Base-by-base conservation (phyloP, 1,139 yeast species). In the Geotrichum bryndzae region DNA sequence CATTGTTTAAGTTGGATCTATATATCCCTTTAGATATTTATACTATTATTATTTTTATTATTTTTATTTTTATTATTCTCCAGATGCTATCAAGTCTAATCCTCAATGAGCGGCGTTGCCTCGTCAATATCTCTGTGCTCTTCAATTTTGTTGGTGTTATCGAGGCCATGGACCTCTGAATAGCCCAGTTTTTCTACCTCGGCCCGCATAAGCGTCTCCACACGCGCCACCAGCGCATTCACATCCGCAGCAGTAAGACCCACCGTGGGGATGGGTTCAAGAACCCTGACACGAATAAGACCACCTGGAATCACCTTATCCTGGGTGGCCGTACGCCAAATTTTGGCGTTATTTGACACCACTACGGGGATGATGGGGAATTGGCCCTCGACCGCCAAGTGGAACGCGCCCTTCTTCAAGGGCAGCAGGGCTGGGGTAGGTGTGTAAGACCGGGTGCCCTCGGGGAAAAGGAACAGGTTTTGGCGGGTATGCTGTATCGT, bases 341-440 rank as follows among this genome's bases (percentile, higher is more conserved):
- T 77, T 65, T 79, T 80, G 6, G 96, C 86, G 62, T 96, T 89
- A 76, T 94, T 95, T 53, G 92, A 83, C 7, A 90, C 90, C 10
- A 90, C 96, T 54, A 88, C 80, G 2, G 99, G 99, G 15, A 94
- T 84, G 55, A 94, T 79, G 29, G 98, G 98, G 46, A 94, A 85
- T 52, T 84, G 85, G 2, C 96, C 96, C 75, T 92, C 96, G 65
- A 88, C 88, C 13, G 99, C 99, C 70, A 94, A 82, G 75, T 94
- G 97, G 84, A 95, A 95, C 0, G 98, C 98, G 58, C 99, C 99
- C 73, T 95, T 95, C 75, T 94, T 94, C 76, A 94, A 90, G 0
- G 96, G 96, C 61, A 90, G 79, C 74, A 95, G 77, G 11, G 81
- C 85, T 59, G 96, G 86, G 54, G 80, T 80, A 31, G 82, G 77